Base-by-base conservation (phyloP, 768 basidiomycete genomes). In the Rhizopogon salebrosus region DNA sequence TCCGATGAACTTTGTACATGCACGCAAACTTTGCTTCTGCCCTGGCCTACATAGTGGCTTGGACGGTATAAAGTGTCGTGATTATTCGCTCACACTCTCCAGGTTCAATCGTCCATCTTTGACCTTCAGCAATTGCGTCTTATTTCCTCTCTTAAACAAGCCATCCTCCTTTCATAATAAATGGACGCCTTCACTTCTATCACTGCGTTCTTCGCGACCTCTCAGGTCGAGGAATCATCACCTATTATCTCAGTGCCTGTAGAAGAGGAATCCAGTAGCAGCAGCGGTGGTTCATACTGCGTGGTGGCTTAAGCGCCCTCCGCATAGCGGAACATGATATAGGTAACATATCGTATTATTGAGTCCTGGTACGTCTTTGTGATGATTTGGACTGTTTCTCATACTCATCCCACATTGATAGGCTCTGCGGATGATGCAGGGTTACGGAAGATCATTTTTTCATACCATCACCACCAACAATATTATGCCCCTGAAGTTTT, bases 141-240 rank as follows among this genome's bases (percentile, higher is more conserved):
- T 49, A 16, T 6, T 50, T 29, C 7, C 16, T 23, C 49, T 9
- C 18, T 36, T 26, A 26, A 54, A 27, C 29, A 39, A 38, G 39
- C 29, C 45, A n/a, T 38, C 26, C 26, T 27, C 24, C 22, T 20
- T 35, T 9, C 13, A 29, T n/a, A 38, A 27, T 23, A 10, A 41
- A 54, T 52, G 53, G 53, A 54, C 10, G 39, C 53, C 37, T 54
- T 54, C 38, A 50, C 49, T 11, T 23, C 53, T 39, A 6, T 54
- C 39, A 26, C 22, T 18, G 29, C 49, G 6, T 20, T 50, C 31
- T 54, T 51, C 16, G 26, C 42, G 16, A 38, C 22, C 14, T 24
- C 53, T 39, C 48, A 54, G 22, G 16, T 36, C 18, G 49, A 54
- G 39, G 53, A 54, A 23, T 40, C 53, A 40, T 31, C 36, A 27